Conservation (phyloP, 2,329 filamentous ascomycete species). For the Stagonosporopsis tanaceti region DNA sequence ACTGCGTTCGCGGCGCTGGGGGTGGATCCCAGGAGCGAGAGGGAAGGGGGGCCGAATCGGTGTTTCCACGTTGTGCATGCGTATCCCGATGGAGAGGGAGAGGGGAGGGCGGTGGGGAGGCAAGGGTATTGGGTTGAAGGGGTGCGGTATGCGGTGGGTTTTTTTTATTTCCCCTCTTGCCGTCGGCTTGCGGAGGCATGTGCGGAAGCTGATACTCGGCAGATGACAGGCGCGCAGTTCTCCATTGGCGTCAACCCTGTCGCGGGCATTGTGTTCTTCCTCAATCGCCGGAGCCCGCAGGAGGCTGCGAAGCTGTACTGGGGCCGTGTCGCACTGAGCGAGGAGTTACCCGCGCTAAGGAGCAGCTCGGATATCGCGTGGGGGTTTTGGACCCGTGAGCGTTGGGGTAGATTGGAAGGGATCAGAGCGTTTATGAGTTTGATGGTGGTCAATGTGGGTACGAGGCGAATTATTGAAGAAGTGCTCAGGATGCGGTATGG, state of each 20-base stretch:
- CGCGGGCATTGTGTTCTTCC: too few species aligned
- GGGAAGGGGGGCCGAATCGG: constrained; percentile 17
- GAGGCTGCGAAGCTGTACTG: constrained; percentile 7
- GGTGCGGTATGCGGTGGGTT: too few species aligned
- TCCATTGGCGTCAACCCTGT: too few species aligned
- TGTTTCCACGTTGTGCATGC: too few species aligned
- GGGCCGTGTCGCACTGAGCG: neutral
- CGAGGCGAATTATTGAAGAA: constrained; percentile 14
- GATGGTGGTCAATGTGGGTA: constrained; percentile 17
- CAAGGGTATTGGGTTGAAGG: too few species aligned
- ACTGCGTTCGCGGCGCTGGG: constrained; percentile 15
- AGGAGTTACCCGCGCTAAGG: constrained; percentile 24
- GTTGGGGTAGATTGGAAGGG: constrained; percentile 7
- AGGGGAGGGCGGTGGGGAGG: too few species aligned
- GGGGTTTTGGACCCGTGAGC: constrained; percentile 21
- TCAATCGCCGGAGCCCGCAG: too few species aligned
- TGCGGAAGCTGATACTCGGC: too few species aligned
- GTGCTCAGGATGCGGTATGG: constrained; percentile 9
- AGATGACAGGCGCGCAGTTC: too few species aligned
- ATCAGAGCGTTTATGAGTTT: constrained; percentile 22
- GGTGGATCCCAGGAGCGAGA: constrained; percentile 10
- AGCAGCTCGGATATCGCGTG: constrained; percentile 29
- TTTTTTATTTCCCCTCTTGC: too few species aligned
- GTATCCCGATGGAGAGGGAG: too few species aligned
- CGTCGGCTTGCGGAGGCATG: too few species aligned